A percentile compares a stretch with the other conserved stretches of the same genome.
Evolutionary conservation across 352 stramenopile genomes (phyloP).

Genomic region (Globisporangium yorkense): DNA sequence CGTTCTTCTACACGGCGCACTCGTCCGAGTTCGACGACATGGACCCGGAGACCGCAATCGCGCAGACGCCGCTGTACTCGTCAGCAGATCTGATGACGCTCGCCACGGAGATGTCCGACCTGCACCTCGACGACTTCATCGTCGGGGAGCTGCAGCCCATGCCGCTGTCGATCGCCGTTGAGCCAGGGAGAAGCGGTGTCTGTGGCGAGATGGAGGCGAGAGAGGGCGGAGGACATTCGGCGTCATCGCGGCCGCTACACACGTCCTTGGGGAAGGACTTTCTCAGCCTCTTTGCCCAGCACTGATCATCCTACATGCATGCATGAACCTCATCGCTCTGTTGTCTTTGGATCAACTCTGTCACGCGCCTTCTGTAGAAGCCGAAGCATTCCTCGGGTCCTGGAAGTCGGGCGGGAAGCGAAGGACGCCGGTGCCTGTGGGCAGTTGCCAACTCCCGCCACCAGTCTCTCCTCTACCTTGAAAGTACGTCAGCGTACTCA

Average conservation of each 20-base stretch:
- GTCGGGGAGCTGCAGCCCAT: conserved; percentile 21
- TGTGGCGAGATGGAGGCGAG: neutral
- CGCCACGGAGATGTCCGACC: conserved; percentile 48
- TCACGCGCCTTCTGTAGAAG: neutral
- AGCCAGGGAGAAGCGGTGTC: conserved; percentile 8
- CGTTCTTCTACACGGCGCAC: conserved; percentile 31
- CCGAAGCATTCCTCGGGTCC: neutral
- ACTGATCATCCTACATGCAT: conserved; percentile 23
- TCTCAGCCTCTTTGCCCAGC: conserved; percentile 73
- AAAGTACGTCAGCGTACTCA: conserved; percentile 77
- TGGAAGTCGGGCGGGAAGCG: conserved; percentile 12
- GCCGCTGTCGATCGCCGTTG: conserved; percentile 4
- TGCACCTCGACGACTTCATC: conserved; percentile 67
- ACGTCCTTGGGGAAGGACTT: conserved; percentile 77
- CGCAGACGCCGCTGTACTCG: conserved; percentile 52
- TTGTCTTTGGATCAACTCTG: neutral
- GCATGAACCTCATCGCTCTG: neutral
- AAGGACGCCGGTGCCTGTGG: conserved; percentile 5
- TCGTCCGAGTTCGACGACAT: conserved; percentile 38
- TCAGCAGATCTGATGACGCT: conserved; percentile 54
- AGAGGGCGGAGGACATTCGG: neutral
- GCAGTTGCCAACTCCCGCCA: neutral
- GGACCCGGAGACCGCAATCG: conserved; percentile 64
- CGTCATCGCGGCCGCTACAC: conserved; percentile 31
- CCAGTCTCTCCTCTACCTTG: conserved; percentile 11